Evolutionary conservation across 148 eudicot genomes (phyloP), one percentile per base, ranked within the genome.

Genomic region (Suaeda aralocaspica): DNA sequence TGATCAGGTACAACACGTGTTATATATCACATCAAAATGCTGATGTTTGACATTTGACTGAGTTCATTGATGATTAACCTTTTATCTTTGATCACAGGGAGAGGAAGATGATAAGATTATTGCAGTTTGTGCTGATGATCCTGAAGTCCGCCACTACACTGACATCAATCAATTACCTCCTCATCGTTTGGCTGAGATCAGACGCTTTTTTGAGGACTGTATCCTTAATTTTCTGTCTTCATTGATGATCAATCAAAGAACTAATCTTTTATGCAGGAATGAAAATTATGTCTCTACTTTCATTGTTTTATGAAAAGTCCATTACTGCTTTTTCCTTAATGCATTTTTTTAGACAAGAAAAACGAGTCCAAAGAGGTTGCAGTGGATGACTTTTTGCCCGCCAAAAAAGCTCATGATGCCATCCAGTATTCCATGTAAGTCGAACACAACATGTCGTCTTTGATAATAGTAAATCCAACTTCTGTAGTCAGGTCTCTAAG

Each of bases 121-220:
- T 39, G 93, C 96, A 63, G 96, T 91, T 49, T 88, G 96, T 81
- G 91, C 92, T 45, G 93, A 91, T 66, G 96, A 91, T 77, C 97
- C 95, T 31, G 94, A 87, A 77, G 89, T 88, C 66, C 78, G 87
- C n/a, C 88, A 85, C 77, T 89, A 73, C 78, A 84, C 84, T 24
- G 92, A 89, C 66, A 89, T 91, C 70, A 77, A 77, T 46, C 81
- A 91, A 64, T 89, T 91, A 34, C 75, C 95, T 8, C 97, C 97
- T 33, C 97, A 89, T 76, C 95, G 94, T 67, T 76, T 91, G 61
- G 72, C 82, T 64, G 97, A 91, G 82, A 91, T 91, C 69, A 83
- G 87, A 14, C 90, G 92, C 67, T 91, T 91, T 75, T 91, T 92
- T 41, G 95, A 92, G 77, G 94, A 91, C 59, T 91, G 97, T 91